Percentiles rank a stretch among this genome's conserved stretches.
Evolutionary conservation across 2,329 filamentous ascomycete species (phyloP).

Genomic region (Daldinia eschscholtzii): DNA sequence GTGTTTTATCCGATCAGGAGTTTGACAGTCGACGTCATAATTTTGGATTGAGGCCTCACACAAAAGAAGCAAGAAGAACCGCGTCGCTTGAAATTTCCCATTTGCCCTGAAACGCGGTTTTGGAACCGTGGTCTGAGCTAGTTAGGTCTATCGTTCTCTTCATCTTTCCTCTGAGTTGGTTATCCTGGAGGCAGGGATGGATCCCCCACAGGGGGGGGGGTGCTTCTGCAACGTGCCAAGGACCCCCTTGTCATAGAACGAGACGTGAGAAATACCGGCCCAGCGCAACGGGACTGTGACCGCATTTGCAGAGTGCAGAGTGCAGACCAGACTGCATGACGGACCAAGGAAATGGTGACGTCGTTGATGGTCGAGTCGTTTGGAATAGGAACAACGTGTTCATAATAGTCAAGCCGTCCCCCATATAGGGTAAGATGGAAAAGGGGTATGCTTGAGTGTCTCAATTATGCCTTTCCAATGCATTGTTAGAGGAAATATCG

Average conservation of each 20-base stretch:
- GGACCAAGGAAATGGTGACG: conserved; percentile 22
- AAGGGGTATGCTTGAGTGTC: conserved; percentile 14
- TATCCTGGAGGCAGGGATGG: conserved; percentile 5
- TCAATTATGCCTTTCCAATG: conserved; percentile 19
- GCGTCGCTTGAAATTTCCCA: conserved; percentile 35
- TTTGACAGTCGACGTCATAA: conserved; percentile 33
- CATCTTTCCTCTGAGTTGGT: conserved; percentile 17
- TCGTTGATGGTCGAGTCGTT: conserved; percentile 20
- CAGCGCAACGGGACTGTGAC: conserved; percentile 25
- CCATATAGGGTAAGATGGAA: not conserved
- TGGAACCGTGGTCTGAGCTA: conserved; percentile 25
- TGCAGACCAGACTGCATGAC: conserved; percentile 22
- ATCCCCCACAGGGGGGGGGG: conserved; percentile 31
- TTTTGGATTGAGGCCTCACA: conserved; percentile 33
- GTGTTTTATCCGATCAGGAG: conserved; percentile 38
- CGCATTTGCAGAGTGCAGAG: conserved; percentile 7
- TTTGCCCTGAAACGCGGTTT: conserved; percentile 34
- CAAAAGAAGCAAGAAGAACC: not conserved
- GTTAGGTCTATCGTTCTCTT: conserved; percentile 28
- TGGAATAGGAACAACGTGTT: conserved; percentile 22
- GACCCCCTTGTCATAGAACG: conserved; percentile 19
- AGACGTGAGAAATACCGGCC: conserved; percentile 17
- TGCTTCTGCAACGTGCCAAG: conserved; percentile 40
- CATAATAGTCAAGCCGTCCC: conserved; percentile 3
- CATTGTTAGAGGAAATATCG: not conserved